These are phyloP conservation scores for Fusarium robinianum DNA, from an alignment of 2,329 filamentous ascomycete species.

Conservation along the genomic window DNA sequence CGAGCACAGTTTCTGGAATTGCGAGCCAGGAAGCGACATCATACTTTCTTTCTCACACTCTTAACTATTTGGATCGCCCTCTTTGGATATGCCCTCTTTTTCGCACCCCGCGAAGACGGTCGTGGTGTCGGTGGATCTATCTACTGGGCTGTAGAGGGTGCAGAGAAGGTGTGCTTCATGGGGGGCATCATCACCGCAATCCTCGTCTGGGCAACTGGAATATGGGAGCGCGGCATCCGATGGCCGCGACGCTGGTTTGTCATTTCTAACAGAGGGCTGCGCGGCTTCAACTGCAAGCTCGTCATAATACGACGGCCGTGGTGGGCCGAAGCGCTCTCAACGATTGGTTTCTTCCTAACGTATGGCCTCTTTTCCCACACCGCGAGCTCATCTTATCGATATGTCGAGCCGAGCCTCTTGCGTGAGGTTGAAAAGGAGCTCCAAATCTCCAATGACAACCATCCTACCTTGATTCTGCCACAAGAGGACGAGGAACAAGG, in stretches of 20 bases:
- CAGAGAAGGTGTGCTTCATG: slow-evolving; percentile 88
- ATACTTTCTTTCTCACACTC: slow-evolving; percentile 87
- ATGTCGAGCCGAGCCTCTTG: slow-evolving; percentile 68
- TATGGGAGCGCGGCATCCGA: slow-evolving; percentile 92
- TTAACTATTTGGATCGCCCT: slow-evolving; percentile 79
- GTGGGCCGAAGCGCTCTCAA: slow-evolving; percentile 77
- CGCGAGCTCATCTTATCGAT: slow-evolving; percentile 72
- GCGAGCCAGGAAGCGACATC: slow-evolving; percentile 83
- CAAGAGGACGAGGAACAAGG: slow-evolving; percentile 63
- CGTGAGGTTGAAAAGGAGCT: slow-evolving; percentile 64
- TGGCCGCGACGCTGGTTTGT: slow-evolving; percentile 93
- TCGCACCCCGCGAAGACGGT: slow-evolving; percentile 95
- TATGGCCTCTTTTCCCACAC: slow-evolving; percentile 72
- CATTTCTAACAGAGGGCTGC: slow-evolving; percentile 85
- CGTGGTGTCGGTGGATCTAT: slow-evolving; percentile 88
- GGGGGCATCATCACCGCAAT: slow-evolving; percentile 85
- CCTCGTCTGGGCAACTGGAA: slow-evolving; percentile 90
- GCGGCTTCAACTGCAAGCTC: slow-evolving; percentile 94
- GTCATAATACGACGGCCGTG: slow-evolving; percentile 83
- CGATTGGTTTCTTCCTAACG: slow-evolving; percentile 76
- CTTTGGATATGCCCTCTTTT: slow-evolving; percentile 89
- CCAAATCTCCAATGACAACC: slow-evolving; percentile 49
- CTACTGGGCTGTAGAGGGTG: slow-evolving; percentile 93
- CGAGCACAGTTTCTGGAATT: slow-evolving; percentile 92
- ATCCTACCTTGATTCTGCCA: slow-evolving; percentile 49